These are phyloP conservation scores for Cyclotella distinguenda DNA, from an alignment of 108 stramenopile species.

Conservation along the genomic window DNA sequence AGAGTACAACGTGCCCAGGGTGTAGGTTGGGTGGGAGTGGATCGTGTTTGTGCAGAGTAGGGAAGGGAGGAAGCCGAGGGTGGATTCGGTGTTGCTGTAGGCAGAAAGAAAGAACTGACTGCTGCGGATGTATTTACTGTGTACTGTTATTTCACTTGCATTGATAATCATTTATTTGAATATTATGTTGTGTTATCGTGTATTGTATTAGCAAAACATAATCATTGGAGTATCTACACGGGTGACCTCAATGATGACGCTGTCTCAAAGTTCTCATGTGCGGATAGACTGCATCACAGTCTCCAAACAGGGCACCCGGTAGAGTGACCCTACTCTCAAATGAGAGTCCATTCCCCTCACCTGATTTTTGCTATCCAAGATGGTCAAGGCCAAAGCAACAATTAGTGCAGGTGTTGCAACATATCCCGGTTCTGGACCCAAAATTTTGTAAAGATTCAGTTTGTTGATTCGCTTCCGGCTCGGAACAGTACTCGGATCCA, in stretches of 20 bases:
- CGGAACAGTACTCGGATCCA: conserved; percentile 14
- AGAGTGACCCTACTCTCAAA: conserved; percentile 41
- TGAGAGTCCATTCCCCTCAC: conserved; percentile 6
- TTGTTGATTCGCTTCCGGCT: background rate
- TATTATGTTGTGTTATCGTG: too few species aligned
- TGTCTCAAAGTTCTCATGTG: conserved; percentile 26
- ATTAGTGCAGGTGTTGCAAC: conserved; percentile 49
- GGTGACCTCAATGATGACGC: conserved; percentile 23
- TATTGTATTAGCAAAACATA: background rate
- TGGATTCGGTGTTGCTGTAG: background rate
- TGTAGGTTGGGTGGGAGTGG: background rate
- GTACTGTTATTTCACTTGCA: too few species aligned
- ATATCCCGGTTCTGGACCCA: conserved; percentile 50
- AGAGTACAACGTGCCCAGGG: conserved; percentile 31
- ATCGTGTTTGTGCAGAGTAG: conserved; percentile 19
- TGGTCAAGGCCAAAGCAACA: conserved; percentile 43
- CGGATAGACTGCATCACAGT: conserved; percentile 29
- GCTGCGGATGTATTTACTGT: background rate
- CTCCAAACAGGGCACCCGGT: conserved; percentile 48
- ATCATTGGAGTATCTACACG: background rate
- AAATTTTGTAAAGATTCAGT: conserved; percentile 25
- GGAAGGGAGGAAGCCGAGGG: background rate
- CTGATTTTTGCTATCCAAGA: conserved; percentile 26
- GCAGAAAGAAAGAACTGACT: background rate
- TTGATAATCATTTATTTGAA: too few species aligned